Conservation (phyloP, 208 protist genomes). For the Novymonas esmeraldas region DNA sequence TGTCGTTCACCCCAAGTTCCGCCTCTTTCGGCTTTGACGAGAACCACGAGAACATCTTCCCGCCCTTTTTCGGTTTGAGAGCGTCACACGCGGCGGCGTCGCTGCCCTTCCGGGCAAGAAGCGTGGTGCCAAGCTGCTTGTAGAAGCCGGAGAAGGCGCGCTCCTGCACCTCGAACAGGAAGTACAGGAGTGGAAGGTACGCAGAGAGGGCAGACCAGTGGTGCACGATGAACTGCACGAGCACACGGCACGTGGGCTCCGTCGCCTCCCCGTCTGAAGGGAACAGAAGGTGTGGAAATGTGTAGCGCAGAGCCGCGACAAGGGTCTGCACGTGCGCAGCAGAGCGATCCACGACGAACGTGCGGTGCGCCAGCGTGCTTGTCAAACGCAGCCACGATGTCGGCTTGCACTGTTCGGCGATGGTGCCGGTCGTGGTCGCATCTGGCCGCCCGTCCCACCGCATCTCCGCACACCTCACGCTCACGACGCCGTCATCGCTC, state of each 20-base stretch:
- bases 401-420: constrained; percentile 34
- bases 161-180: constrained; percentile 35
- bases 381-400: constrained; percentile 19
- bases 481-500: constrained; percentile 11
- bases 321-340: constrained; percentile 29
- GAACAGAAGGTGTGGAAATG: constrained; percentile 30
- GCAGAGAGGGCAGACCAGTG: constrained; percentile 23
- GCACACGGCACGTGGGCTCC: constrained; percentile 8
- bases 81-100: constrained; percentile 20
- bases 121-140: constrained; percentile 16
- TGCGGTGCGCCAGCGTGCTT: constrained; percentile 13
- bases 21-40: constrained; percentile 33
- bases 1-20: constrained; percentile 29
- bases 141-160: constrained; percentile 18
- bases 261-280: constrained; percentile 10
- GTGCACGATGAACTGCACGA: constrained; percentile 23
- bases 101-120: constrained; percentile 18
- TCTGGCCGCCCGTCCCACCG: constrained; percentile 2
- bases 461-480: constrained; percentile 19
- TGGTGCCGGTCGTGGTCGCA: constrained; percentile 14
- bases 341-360: constrained; percentile 32
- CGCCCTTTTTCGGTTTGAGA: constrained; percentile 29
- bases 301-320: constrained; percentile 30
- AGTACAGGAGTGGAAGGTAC: constrained; percentile 36
- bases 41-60: constrained; percentile 31